A percentile compares a stretch with the other conserved stretches of the same genome.
These are phyloP conservation scores for Tetradesmus obliquus DNA, from an alignment of 139 green algal species.

Conservation along the genomic window DNA sequence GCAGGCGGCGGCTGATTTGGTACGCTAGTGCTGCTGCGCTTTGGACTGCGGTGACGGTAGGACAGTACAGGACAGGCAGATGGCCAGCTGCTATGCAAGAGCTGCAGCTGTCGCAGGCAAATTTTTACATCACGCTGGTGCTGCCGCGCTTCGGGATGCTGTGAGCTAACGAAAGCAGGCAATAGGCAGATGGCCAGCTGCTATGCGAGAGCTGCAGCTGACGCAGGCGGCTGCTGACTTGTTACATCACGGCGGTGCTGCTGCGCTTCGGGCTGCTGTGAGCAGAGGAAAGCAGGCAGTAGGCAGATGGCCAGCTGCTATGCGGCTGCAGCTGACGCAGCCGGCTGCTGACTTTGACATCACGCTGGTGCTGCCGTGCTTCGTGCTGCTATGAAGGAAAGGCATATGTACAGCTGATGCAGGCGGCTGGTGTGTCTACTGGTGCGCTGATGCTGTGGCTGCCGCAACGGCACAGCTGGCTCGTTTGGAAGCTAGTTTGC, in stretches of 20 bases:
- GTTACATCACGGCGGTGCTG: slow-evolving; percentile 11
- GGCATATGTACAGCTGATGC: no score
- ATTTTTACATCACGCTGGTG: slow-evolving; percentile 46
- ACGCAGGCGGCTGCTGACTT: slow-evolving; percentile 61
- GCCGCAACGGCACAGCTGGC: no score
- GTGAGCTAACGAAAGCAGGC: background rate
- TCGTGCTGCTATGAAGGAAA: no score
- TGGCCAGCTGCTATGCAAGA: no score
- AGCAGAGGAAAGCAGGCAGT: no score
- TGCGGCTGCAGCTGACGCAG: no score
- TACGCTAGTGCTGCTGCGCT: background rate
- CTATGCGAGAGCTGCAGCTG: background rate
- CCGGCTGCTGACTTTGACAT: slow-evolving; percentile 63
- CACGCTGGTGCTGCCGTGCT: slow-evolving; percentile 20
- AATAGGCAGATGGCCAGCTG: background rate
- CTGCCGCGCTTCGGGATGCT: slow-evolving; percentile 37
- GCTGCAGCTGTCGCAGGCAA: slow-evolving; percentile 53
- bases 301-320: no score
- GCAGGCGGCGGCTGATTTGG: background rate
- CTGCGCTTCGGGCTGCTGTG: background rate
- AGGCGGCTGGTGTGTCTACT: no score
- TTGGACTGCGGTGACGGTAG: background rate
- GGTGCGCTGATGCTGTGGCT: no score
- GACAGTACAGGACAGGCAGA: no score
- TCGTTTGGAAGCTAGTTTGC: no score